phyloP scores from a whole-genome alignment of 75 land plant species.

The Cunninghamia lanceolata region DNA sequence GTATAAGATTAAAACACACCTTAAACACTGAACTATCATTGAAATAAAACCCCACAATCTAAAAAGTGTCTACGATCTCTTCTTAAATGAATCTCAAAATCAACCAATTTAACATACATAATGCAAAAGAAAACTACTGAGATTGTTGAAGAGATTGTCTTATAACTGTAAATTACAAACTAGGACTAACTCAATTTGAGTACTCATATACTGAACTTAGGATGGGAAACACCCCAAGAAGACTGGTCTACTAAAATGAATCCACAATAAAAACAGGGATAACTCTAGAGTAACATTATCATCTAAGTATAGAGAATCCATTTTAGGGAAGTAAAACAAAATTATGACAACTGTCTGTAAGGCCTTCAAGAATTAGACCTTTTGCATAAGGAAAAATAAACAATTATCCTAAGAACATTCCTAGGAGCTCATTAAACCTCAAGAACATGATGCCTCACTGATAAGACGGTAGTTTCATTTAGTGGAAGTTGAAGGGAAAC shows the following conservation, averaged over 20 bases:
- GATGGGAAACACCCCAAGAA: not conserved
- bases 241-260: not conserved
- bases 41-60: not conserved
- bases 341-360: not conserved
- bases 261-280: too few species aligned
- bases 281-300: not conserved
- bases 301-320: not conserved
- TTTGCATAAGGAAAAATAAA: too few species aligned
- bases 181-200: not conserved
- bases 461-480: not conserved
- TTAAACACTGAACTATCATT: not conserved
- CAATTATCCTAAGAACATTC: too few species aligned
- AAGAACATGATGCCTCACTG: not conserved
- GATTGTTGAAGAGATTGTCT: too few species aligned
- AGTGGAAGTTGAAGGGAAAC: not conserved
- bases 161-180: not conserved
- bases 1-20: not conserved
- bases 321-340: not conserved
- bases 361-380: not conserved
- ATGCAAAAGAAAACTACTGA: not conserved
- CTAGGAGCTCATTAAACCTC: not conserved
- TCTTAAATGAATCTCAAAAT: too few species aligned
- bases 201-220: not conserved
- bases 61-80: too few species aligned
- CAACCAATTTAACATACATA: too few species aligned